Evolutionary conservation across 306 rosid species (phyloP).

Genomic region (Cicer bijugum): DNA sequence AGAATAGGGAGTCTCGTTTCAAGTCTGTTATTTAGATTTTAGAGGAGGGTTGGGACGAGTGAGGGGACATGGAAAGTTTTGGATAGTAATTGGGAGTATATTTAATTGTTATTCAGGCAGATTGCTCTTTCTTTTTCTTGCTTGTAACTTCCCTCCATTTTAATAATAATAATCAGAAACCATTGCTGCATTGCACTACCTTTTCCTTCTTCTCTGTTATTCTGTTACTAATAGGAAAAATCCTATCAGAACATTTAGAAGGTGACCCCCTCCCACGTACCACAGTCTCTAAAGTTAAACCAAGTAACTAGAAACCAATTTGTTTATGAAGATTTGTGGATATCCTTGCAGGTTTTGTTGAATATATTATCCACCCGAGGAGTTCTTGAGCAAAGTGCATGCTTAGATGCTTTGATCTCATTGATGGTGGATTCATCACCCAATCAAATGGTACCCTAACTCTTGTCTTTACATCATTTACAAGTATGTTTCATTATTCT

Average conservation of each 20-base stretch:
- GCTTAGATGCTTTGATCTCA: slow-evolving; percentile 85
- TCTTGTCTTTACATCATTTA: slow-evolving; percentile 10
- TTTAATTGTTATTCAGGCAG: too few relatives aligned
- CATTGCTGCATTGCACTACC: too few relatives aligned
- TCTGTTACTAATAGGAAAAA: too few relatives aligned
- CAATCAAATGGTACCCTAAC: slow-evolving; percentile 80
- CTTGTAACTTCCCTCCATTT: too few relatives aligned
- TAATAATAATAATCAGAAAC: too few relatives aligned
- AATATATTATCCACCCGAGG: slow-evolving; percentile 78
- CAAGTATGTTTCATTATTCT: not conserved
- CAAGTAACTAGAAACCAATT: not conserved
- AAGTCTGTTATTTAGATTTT: too few relatives aligned
- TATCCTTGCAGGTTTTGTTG: slow-evolving; percentile 74
- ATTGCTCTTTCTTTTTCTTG: too few relatives aligned
- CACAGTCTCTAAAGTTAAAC: slow-evolving; percentile 2
- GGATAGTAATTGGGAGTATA: too few relatives aligned
- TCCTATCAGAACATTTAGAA: not conserved
- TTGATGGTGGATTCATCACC: slow-evolving; percentile 87
- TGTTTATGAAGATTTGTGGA: slow-evolving; percentile 15
- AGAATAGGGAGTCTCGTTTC: too few relatives aligned
- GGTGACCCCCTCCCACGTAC: slow-evolving; percentile 11
- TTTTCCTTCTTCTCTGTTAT: too few relatives aligned
- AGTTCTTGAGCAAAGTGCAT: slow-evolving; percentile 83
- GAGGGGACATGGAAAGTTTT: too few relatives aligned
- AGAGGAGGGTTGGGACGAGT: too few relatives aligned